phyloP scores from a whole-genome alignment of 2,329 filamentous ascomycete species.

The Clonostachys rosea region DNA sequence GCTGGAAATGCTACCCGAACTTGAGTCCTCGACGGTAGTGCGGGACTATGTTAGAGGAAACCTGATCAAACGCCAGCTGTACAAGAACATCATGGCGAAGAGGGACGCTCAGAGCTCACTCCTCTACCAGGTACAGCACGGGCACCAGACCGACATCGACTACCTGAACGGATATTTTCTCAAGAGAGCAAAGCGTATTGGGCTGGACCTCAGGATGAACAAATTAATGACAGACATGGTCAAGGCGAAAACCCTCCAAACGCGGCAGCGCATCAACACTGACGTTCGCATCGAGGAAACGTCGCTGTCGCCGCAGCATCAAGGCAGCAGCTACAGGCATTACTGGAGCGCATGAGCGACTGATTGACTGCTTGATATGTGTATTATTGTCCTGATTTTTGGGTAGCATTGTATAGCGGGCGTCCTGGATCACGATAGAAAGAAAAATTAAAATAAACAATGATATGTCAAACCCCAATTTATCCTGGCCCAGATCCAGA shows the following conservation, averaged over 20 bases:
- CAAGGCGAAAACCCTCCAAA: slow-evolving; percentile 53
- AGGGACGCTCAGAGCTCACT: slow-evolving; percentile 58
- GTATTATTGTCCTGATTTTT: neutral
- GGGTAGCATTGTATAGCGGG: neutral
- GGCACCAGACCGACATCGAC: slow-evolving; percentile 68
- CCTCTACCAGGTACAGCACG: slow-evolving; percentile 58
- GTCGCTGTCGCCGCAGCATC: neutral
- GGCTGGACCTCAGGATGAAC: slow-evolving; percentile 69
- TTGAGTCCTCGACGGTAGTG: slow-evolving; percentile 56
- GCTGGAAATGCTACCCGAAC: slow-evolving; percentile 70
- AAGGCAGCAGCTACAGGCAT: no score
- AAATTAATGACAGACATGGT: slow-evolving; percentile 69
- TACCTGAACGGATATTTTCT: slow-evolving; percentile 90
- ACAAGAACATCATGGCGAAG: slow-evolving; percentile 25
- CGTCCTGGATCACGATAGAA: no score
- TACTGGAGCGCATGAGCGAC: no score
- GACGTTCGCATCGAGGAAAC: slow-evolving; percentile 1
- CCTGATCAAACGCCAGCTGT: slow-evolving; percentile 55
- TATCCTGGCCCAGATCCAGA: no score
- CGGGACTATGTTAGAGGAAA: slow-evolving; percentile 50
- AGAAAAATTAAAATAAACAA: no score
- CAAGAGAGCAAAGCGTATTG: slow-evolving; percentile 64
- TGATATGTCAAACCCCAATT: no score
- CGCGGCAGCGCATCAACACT: slow-evolving; percentile 1
- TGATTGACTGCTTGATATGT: neutral